Base-by-base conservation (phyloP, 208 protist genomes). In the Strigomonas culicis region DNA sequence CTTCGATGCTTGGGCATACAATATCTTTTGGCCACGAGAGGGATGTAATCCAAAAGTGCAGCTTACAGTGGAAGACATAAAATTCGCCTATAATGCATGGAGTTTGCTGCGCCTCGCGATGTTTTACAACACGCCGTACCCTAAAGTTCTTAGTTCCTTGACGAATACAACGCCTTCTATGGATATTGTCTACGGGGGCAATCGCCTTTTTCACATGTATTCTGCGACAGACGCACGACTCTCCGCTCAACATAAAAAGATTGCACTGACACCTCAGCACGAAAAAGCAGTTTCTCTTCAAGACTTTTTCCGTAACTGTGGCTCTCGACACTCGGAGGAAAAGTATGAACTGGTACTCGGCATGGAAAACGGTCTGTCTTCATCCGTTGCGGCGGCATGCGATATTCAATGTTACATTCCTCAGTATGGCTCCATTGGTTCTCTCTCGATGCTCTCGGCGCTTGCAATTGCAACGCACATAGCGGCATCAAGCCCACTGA, bases 31-130 rank as follows among this genome's bases (percentile, higher is more conserved):
- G 78, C 79, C 81, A 63, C 22, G 28, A 36, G 19, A 0, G n/a
- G 11, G 22, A 59, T 1, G 68, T 84, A 8, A 72, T 79, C 4
- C 59, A 88, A 0, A 59, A 74, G 68, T 76, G 7, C 74, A 70
- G 43, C 65, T 92, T 15, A 70, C 74, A 0, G 88, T 87, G 8
- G 88, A 95, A 52, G 88, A 95, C 50, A 82, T 92, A 47, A 95
- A 95, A 56, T 95, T 95, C 47, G 88, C 88, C 1, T 91, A 88
- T 61, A 95, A 95, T 59, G 88, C 88, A 7, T 95, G 88, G 86
- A 79, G 75, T 25, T 64, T 95, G 0, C 61, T 95, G 19, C 59
- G 88, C 7, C 77, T 95, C 13, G 67, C 74, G 8, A 79, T 90
- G 72, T 95, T 95, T 59, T 95, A 85, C 52, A 81, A 81, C 28